Conservation (phyloP, 768 basidiomycete species). For the Mrakia blollopis region DNA sequence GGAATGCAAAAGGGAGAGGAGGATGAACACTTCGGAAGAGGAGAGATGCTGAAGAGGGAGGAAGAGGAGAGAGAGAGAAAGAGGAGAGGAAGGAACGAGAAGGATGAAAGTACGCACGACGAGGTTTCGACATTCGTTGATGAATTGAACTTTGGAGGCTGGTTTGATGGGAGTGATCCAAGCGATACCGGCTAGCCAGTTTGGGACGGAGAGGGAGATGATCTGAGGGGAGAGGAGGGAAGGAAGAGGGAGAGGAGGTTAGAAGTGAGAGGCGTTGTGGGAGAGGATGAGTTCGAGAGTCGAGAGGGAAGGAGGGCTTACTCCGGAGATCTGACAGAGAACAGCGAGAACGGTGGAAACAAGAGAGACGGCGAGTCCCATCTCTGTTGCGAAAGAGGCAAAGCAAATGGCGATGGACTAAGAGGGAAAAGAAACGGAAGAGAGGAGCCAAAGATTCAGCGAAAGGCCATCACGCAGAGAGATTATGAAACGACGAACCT, state of each 20-base stretch:
- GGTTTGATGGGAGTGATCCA: constrained; percentile 32
- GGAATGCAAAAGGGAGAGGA: neutral
- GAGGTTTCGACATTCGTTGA: constrained; percentile 45
- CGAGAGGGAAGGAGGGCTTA: constrained; percentile 17
- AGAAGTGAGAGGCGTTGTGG: constrained; percentile 1
- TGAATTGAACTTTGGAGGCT: constrained; percentile 43
- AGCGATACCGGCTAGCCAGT: constrained; percentile 35
- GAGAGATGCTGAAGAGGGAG: too few species aligned
- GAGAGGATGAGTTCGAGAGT: neutral
- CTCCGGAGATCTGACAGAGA: constrained; percentile 34
- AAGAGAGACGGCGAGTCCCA: constrained; percentile 45
- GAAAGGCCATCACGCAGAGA: too few species aligned
- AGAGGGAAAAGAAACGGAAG: neutral
- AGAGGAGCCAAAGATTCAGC: neutral
- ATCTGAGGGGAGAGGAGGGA: constrained; percentile 35
- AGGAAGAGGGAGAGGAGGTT: constrained; percentile 42
- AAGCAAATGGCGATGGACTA: constrained; percentile 44
- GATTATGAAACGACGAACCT: constrained; percentile 13
- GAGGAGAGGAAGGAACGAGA: too few species aligned
- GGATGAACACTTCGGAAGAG: too few species aligned
- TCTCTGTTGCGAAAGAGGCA: constrained; percentile 40
- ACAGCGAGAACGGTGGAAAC: constrained; percentile 42
- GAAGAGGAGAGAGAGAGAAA: neutral
- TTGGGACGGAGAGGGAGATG: constrained; percentile 43
- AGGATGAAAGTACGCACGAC: too few species aligned